Base-by-base conservation (phyloP, 129 eudicot genomes). In the Chrysanthemum makinoi region DNA sequence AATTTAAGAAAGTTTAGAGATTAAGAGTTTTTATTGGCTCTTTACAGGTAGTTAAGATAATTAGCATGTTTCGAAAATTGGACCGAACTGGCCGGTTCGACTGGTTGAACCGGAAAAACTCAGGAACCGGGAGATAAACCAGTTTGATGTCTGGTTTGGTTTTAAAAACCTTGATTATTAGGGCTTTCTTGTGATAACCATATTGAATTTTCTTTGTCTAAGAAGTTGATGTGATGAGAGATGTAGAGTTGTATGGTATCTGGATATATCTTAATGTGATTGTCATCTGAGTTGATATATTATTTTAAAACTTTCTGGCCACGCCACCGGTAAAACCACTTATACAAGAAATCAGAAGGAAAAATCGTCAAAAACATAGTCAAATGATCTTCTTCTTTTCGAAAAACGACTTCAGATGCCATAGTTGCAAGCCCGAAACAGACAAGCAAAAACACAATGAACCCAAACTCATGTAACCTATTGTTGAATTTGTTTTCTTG, bases 401-500 rank as follows among this genome's bases (percentile, higher is more conserved):
- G 3, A 19, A 18, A 56, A 56, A 56, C 33, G 62, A 5, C 62
- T 56, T 56, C 62, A 19, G 20, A 24, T 19, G 30, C 62, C 62
- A 56, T 56, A 56, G 20, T 19, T 93, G 30, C 69, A 89, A 65
- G 28, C 87, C 96, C 2, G 96, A 87, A 46, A 89, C 92, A 0
- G 92, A 85, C 48, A 77, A 71, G 80, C 90, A 87, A 66, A 89
- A 58, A 14, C 83, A 24, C 17, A 93, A 74, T 0, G 92, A 87
- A 62, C 85, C 84, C 54, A 87, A 77, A 79, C 90, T 79, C 70
- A 84, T 72, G 84, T 86, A 83, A 52, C 77, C 86, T 89, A 92
- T 89, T 77, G 56, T 87, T 13, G 86, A 70, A 85, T 86, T 92
- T 19, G 98, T 92, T 14, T 84, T 47, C 71, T 55, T 67, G 73